Evolutionary conservation across 192 early-diverging fungal species (phyloP).

Genomic region (Podila minutissima): DNA sequence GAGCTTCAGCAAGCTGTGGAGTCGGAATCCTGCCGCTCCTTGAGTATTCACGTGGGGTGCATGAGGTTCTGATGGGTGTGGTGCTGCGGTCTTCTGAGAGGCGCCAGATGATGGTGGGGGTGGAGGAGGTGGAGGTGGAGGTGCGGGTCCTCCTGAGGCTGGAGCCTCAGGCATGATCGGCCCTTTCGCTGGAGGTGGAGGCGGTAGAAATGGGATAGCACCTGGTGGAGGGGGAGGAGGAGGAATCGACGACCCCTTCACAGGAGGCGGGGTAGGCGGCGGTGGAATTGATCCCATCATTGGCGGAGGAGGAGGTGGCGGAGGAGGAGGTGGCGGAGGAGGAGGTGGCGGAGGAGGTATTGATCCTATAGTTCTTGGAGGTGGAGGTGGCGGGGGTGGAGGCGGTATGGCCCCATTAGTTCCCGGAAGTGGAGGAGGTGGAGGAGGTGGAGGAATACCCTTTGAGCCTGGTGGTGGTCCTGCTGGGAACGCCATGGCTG

Average conservation of each 20-base stretch:
- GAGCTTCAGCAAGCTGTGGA: conserved; percentile 33
- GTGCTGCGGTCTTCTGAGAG: background rate
- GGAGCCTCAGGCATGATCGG: background rate
- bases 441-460: background rate
- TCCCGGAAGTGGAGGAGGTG: conserved; percentile 9
- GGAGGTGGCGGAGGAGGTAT: background rate
- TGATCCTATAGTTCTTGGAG: background rate
- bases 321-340: conserved; percentile 9
- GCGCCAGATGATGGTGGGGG: background rate
- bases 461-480: background rate
- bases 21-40: conserved; percentile 46
- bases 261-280: background rate
- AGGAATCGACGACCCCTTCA: background rate
- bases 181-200: background rate
- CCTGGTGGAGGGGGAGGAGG: background rate
- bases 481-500: background rate
- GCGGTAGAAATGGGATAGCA: background rate
- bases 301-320: background rate
- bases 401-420: background rate
- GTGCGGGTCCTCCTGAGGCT: background rate
- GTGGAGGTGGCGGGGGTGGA: conserved; percentile 10
- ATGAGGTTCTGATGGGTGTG: background rate
- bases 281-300: background rate
- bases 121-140: conserved; percentile 17
- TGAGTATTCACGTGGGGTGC: background rate